Base-by-base conservation (phyloP, 75 land plant genomes). In the Cupressus sempervirens region DNA sequence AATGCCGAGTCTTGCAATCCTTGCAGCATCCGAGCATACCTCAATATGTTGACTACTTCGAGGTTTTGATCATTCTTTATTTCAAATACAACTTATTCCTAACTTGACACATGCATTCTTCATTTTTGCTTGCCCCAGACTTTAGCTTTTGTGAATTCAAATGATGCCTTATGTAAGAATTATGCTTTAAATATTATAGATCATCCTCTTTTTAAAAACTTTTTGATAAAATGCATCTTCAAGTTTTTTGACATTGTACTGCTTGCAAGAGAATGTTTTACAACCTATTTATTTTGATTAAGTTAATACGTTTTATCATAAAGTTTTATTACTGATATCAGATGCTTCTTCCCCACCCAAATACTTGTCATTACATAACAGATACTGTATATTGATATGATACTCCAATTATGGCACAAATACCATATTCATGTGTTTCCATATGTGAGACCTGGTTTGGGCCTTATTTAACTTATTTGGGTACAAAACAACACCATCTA, bases 21-120 rank as follows among this genome's bases (percentile, higher is more conserved):
- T 84, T 90, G 58, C 52, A 75, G 68, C 90, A 90, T 86, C 88
- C 91, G 3, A 86, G 90, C 53, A 90, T 90, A 54, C 88, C 91
- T 26, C 88, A 89, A 75, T 90, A 90, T 84, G 86, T 90, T 80
- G 91, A 90, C 67, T 88, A 86, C 62, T 90, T 90, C 35, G 87
- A 90, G 91, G 91, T 88, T 41, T 76, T 40, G 45, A 7, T 76
- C 40, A 35, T 76, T 41, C 36, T 26, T 76, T 38, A 3, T 46
- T 46, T 36, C 41, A 40, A 40, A 12, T 76, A 20, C 18, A 40
- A 76, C 23, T 40, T 76, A 76, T 41, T 76, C n/a, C 74, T 30
- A 30, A 70, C 32, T 30, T 70, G 3, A 70, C 26, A 20, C 7
- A 5, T 62, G 74, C 32, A 30, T 70, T 15, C 11, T 70, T 70